Base-by-base conservation (phyloP, 2,329 filamentous ascomycete species). In the Epichloe bromicola region DNA sequence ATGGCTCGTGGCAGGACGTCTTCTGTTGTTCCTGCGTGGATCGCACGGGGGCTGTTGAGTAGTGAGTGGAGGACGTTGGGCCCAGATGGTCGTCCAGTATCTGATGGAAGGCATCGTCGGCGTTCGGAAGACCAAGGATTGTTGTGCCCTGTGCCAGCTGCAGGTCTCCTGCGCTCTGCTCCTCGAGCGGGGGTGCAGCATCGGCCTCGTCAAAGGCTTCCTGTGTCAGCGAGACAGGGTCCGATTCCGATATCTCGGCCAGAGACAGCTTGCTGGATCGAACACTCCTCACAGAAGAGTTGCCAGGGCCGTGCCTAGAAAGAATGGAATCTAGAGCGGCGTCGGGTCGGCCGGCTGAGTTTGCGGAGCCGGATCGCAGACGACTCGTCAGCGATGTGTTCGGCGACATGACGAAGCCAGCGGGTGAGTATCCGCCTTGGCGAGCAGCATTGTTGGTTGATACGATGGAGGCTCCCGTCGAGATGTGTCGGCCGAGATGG, bases 371-470 rank as follows among this genome's bases (percentile, higher is more conserved):
- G n/a, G 77, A 78, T 49, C 76, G 72, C 40, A 76, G 67, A 26
- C 74, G 71, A 56, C 72, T 74, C 4, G 77, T 80, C 34, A 85
- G 64, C 3, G 83, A 85, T 37, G 79, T 74, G 42, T 72, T 76
- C 0, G 84, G 83, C 41, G 82, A 86, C 67, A 84, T 80, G 55
- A 87, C 69, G 65, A 79, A 86, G 19, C 74, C 83, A 38, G 72
- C 78, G 1, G 83, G 82, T 23, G 83, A 86, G 65, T 86, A 87
- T 33, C 83, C 83, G 30, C 83, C 83, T 62, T 79, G 76, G 46
- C 84, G 74, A 12, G 84, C 83, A 34, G 78, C 73, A 55, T 67
- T 79, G 62, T 86, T 87, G 37, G 82, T 76, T 50, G 85, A 83
- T 48, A 86, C 73, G 54, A 87, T 85, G n/a, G 83, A 86, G 56